phyloP scores from a whole-genome alignment of 2,329 filamentous ascomycete species.

The Diaporthe citri region DNA sequence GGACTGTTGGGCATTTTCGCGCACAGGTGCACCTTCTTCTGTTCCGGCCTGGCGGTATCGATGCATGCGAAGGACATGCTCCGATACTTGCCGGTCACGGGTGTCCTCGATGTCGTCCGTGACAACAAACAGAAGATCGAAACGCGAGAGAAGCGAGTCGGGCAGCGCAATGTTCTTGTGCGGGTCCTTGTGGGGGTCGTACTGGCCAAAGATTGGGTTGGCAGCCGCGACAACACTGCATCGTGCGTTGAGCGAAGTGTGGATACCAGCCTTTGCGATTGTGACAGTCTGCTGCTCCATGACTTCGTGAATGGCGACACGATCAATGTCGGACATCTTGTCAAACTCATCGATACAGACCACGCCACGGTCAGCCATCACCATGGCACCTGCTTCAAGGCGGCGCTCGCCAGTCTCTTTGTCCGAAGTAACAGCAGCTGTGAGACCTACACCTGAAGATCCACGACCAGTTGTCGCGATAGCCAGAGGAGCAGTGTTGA shows the following conservation, averaged over 20 bases:
- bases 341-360: slow-evolving; percentile 99
- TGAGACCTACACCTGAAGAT: slow-evolving; percentile 97
- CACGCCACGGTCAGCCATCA: slow-evolving; percentile 94
- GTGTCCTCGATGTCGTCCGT: slow-evolving; percentile 98
- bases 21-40: slow-evolving; percentile 94
- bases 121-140: slow-evolving; percentile 96
- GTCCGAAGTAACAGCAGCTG: slow-evolving; percentile 94
- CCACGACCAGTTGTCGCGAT: slow-evolving; percentile 98
- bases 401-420: slow-evolving; percentile 97
- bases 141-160: slow-evolving; percentile 96
- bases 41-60: slow-evolving; percentile 91
- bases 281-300: slow-evolving; percentile 99
- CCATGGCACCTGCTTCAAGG: slow-evolving; percentile 98
- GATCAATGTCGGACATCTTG: slow-evolving; percentile 99
- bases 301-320: slow-evolving; percentile 99
- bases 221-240: slow-evolving; percentile 97
- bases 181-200: slow-evolving; percentile 97
- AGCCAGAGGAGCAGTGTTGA: slow-evolving; percentile 95
- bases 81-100: slow-evolving; percentile 89
- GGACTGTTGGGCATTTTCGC: slow-evolving; percentile 86
- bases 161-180: slow-evolving; percentile 98
- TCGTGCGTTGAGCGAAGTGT: slow-evolving; percentile 95
- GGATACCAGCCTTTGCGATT: slow-evolving; percentile 98
- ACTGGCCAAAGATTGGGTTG: slow-evolving; percentile 98
- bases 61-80: slow-evolving; percentile 98